Conservation (phyloP, 495 filamentous ascomycete genomes). For the Neurospora sp. region DNA sequence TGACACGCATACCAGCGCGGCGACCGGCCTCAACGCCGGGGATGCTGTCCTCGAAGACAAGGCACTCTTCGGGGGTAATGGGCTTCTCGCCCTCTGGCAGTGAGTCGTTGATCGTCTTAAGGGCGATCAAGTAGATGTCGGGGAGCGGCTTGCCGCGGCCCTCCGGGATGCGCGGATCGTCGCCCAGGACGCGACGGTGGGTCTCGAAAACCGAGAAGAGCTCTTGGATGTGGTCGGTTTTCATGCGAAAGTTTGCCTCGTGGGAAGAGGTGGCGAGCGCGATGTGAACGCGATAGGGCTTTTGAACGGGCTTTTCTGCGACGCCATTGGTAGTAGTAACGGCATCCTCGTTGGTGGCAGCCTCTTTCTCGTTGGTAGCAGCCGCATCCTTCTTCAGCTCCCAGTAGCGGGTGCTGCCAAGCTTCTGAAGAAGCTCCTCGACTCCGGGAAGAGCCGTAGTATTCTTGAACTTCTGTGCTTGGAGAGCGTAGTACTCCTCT, state of each 20-base stretch:
- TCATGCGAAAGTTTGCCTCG: slow-evolving; percentile 60
- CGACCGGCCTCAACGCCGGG: slow-evolving; percentile 86
- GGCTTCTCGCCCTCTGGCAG: slow-evolving; percentile 53
- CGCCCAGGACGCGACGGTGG: slow-evolving; percentile 65
- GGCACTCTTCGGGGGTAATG: slow-evolving; percentile 74
- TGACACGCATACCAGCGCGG: slow-evolving; percentile 87
- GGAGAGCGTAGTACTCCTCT: slow-evolving; percentile 48
- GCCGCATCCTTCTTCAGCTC: slow-evolving; percentile 14
- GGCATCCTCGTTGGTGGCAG: too few relatives aligned
- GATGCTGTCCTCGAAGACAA: slow-evolving; percentile 94
- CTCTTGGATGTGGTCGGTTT: slow-evolving; percentile 62
- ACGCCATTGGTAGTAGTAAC: not conserved
- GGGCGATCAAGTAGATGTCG: slow-evolving; percentile 86
- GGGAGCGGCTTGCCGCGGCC: slow-evolving; percentile 88
- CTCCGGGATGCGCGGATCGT: slow-evolving; percentile 68
- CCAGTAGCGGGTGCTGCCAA: slow-evolving; percentile 39
- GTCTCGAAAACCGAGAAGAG: slow-evolving; percentile 65
- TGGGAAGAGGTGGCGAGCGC: slow-evolving; percentile 81
- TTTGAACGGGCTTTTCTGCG: not conserved
- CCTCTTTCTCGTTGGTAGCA: too few relatives aligned
- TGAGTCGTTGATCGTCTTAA: slow-evolving; percentile 72
- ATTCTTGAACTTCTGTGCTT: slow-evolving; percentile 60
- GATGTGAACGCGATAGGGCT: slow-evolving; percentile 52
- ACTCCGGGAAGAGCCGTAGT: slow-evolving; percentile 73
- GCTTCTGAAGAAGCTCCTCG: slow-evolving; percentile 48